Base-by-base conservation (phyloP, 2,329 filamentous ascomycete genomes). In the Colletotrichum sp. region DNA sequence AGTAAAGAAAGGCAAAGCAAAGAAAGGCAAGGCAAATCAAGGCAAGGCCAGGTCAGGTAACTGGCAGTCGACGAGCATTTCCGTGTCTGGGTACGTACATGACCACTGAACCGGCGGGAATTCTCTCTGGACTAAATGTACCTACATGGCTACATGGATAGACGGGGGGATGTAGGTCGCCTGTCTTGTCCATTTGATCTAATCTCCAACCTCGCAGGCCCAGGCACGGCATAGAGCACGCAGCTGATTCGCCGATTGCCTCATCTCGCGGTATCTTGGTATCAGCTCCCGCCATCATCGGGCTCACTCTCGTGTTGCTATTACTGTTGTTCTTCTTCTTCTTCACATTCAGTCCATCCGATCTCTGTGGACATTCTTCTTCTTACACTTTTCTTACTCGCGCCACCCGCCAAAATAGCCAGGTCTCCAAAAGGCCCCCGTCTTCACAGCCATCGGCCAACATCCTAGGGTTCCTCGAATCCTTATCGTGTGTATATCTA, bases 231-330 rank as follows among this genome's bases (percentile, higher is more conserved):
- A 21, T 44, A 36, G 32, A 13, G 18, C 34, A 16, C 32, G 10
- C n/a, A 28, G 26, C 57, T 72, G 69, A 72, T 76, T 76, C 73
- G 73, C 66, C 62, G 52, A 60, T 39, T 72, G 62, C 36, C 52
- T 68, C 72, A 62, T 67, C 55, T 75, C 69, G 72, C 18, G 72
- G 63, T 57, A 72, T 75, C 57, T 72, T 63, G 68, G 69, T 76
- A 72, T 76, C 73, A 64, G 63, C 73, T 76, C 64, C 69, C 69
- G 73, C 73, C 69, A 76, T 76, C 73, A 59, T 34, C 69, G 69
- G 32, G 63, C 69, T 63, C 63, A 67, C 7, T 39, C 36, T 55
- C 72, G 63, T n/a, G 55, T 59, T 28, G 24, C 55, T 59, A 13
- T 21, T 8, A 30, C 57, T 7, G 5, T 28, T 24, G n/a, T 18